Evolutionary conservation across 2,329 filamentous ascomycete species (phyloP).

Genomic region (Sclerotinia minor): DNA sequence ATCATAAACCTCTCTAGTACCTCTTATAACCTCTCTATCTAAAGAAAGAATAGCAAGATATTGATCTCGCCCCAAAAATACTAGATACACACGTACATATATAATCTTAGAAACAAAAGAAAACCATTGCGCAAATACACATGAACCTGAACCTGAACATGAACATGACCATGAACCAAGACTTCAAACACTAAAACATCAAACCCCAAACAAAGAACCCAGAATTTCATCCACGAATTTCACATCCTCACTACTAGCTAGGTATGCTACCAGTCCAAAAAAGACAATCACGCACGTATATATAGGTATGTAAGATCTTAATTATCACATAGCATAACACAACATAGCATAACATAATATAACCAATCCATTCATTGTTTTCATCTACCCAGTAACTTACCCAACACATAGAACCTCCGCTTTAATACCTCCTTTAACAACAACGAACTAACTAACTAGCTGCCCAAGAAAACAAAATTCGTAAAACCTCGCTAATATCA

Average conservation of each 20-base stretch:
- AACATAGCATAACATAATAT: neutral
- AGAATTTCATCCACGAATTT: neutral
- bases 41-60: neutral
- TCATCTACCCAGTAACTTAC: neutral
- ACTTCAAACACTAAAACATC: neutral
- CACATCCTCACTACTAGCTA: neutral
- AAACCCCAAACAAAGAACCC: neutral
- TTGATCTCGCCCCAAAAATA: neutral
- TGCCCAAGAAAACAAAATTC: neutral
- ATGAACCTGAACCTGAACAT: neutral
- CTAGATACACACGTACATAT: too few relatives aligned
- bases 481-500: neutral
- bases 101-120: neutral
- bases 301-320: too few relatives aligned
- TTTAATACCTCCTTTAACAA: neutral
- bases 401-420: neutral
- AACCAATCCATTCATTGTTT: neutral
- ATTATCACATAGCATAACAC: too few relatives aligned
- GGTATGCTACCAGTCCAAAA: neutral
- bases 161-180: neutral
- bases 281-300: too few relatives aligned
- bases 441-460: too few relatives aligned
- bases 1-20: neutral
- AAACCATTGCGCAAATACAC: neutral
- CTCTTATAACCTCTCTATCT: neutral